A percentile compares a stretch with the other conserved stretches of the same genome.
phyloP scores from a whole-genome alignment of 331 rosid genomes.

The Prunus yedoensis region DNA sequence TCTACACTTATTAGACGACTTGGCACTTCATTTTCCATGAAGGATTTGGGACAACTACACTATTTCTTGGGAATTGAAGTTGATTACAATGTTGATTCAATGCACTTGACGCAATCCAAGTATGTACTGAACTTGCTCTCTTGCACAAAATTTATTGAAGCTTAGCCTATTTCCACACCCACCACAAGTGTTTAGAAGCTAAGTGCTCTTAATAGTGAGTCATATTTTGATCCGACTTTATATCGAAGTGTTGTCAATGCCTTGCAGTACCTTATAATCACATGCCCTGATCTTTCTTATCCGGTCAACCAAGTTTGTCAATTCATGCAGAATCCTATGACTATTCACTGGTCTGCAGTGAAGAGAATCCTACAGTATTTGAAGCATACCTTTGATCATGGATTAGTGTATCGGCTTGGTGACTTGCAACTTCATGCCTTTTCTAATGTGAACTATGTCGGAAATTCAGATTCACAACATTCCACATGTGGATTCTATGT shows the following conservation, averaged over 20 bases:
- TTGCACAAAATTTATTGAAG: not conserved
- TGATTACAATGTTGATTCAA: no score
- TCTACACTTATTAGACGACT: no score
- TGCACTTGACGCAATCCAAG: not conserved
- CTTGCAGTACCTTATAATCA: not conserved
- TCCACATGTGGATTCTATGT: not conserved
- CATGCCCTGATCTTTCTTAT: not conserved
- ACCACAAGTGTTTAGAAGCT: not conserved
- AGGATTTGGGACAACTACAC: no score
- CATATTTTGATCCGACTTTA: no score
- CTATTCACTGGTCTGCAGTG: not conserved
- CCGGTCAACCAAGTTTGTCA: not conserved
- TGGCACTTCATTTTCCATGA: no score
- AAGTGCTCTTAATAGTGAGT: not conserved
- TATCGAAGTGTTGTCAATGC: accelerated
- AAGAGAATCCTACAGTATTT: not conserved
- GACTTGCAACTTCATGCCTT: not conserved
- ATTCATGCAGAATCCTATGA: not conserved
- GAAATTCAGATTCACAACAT: accelerated
- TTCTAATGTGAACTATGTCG: not conserved
- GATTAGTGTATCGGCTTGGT: not conserved
- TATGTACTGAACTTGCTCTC: not conserved
- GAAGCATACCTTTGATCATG: not conserved
- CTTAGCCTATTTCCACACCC: not conserved
- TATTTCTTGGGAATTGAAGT: no score